A percentile compares a stretch with the other conserved stretches of the same genome.
These are phyloP conservation scores for Termitomyces titanicus DNA, from an alignment of 768 basidiomycete genomes.

Conservation along the genomic window DNA sequence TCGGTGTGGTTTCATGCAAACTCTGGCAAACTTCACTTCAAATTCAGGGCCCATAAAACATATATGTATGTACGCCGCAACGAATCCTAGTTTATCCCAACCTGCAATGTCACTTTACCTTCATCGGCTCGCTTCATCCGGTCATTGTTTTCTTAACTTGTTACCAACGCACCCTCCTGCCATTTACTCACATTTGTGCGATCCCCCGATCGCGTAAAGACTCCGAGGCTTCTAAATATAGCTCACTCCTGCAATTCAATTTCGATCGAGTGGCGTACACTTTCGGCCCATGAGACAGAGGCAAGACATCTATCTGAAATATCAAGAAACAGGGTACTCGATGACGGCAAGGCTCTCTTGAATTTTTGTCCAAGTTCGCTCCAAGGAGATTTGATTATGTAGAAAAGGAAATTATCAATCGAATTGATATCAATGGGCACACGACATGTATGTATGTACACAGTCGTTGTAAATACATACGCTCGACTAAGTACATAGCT, in stretches of 20 bases:
- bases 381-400: too few species aligned
- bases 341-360: too few species aligned
- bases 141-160: neutral
- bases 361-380: too few species aligned
- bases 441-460: too few species aligned
- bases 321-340: neutral
- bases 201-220: slow-evolving; percentile 1
- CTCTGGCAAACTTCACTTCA: neutral
- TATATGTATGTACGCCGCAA: neutral
- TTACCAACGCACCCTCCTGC: neutral
- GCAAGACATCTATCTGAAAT: neutral
- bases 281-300: neutral
- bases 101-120: neutral
- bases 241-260: neutral
- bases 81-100: too few species aligned
- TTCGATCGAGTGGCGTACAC: slow-evolving; percentile 2
- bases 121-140: neutral
- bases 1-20: neutral
- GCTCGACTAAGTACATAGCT: neutral
- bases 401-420: neutral
- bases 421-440: neutral
- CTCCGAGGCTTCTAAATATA: slow-evolving; percentile 3
- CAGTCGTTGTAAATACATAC: neutral
- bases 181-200: neutral
- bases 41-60: neutral